These are phyloP conservation scores for Astrothelium macrocarpum DNA, from an alignment of 495 filamentous ascomycete species.

Conservation along the genomic window DNA sequence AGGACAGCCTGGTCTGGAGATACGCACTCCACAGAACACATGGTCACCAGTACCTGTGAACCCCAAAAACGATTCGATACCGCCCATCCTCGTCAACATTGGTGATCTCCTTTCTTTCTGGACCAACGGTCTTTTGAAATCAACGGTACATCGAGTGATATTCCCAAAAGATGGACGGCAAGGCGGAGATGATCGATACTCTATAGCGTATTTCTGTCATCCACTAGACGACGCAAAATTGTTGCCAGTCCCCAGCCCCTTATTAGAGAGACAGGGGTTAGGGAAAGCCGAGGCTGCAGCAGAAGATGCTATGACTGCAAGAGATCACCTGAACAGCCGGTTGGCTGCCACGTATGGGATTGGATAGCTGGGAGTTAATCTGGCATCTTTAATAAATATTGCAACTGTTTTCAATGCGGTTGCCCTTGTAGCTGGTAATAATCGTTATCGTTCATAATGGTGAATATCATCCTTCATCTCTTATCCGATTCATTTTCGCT, in stretches of 20 bases:
- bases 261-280: constrained; percentile 38
- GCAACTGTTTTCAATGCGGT: not conserved
- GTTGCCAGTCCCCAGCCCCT: constrained; percentile 61
- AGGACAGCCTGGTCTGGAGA: constrained; percentile 79
- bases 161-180: constrained; percentile 46
- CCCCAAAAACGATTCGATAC: constrained; percentile 45
- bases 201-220: constrained; percentile 88
- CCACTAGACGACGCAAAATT: constrained; percentile 63
- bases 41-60: constrained; percentile 58
- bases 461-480: not conserved
- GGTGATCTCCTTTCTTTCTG: constrained; percentile 86
- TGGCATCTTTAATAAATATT: not conserved
- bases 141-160: constrained; percentile 81
- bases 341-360: constrained; percentile 66
- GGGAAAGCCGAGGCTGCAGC: constrained; percentile 34
- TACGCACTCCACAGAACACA: constrained; percentile 46
- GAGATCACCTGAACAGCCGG: constrained; percentile 68
- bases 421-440: too few species aligned
- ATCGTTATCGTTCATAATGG: not conserved
- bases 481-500: not conserved
- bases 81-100: constrained; percentile 85
- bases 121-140: constrained; percentile 76
- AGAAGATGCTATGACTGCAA: constrained; percentile 52
- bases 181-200: constrained; percentile 63
- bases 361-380: constrained; percentile 18